Conservation (phyloP, 345 rosid genomes). For the Isatis tinctoria region DNA sequence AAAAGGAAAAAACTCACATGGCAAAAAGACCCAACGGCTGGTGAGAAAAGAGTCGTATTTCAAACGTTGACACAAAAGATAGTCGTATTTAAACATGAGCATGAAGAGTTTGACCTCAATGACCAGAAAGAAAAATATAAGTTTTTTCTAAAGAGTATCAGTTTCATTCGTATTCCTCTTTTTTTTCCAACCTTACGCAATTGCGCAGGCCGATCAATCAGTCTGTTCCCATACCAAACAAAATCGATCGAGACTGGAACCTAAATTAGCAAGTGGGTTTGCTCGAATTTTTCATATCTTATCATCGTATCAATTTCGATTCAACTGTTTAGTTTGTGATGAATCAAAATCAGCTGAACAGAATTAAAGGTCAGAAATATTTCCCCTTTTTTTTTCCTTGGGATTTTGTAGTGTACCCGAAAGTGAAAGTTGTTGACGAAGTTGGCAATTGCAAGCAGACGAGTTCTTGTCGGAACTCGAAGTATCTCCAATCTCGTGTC, state of each 20-base stretch:
- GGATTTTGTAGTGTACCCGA: conserved; percentile 28
- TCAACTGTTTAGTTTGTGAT: background rate
- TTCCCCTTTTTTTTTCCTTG: background rate
- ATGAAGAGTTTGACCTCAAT: conserved; percentile 13
- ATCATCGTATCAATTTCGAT: background rate
- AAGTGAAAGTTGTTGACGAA: conserved; percentile 4
- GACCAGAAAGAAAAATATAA: background rate
- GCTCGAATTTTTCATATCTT: background rate
- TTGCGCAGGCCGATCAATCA: background rate
- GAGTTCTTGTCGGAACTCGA: conserved; percentile 20
- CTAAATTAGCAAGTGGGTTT: conserved; percentile 16
- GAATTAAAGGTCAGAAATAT: background rate
- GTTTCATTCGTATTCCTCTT: background rate
- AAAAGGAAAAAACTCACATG: background rate
- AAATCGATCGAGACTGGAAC: background rate
- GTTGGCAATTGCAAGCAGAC: background rate
- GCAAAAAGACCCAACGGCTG: background rate
- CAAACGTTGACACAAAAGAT: conserved; percentile 1
- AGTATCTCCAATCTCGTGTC: conserved; percentile 4
- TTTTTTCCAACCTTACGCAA: conserved; percentile 9
- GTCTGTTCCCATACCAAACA: background rate
- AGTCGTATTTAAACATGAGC: conserved; percentile 3
- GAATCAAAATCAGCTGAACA: background rate
- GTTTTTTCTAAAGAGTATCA: background rate
- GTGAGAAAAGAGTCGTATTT: conserved; percentile 12